These are phyloP conservation scores for Trichoderma atrobrunneum DNA, from an alignment of 2,329 filamentous ascomycete genomes.

Conservation along the genomic window DNA sequence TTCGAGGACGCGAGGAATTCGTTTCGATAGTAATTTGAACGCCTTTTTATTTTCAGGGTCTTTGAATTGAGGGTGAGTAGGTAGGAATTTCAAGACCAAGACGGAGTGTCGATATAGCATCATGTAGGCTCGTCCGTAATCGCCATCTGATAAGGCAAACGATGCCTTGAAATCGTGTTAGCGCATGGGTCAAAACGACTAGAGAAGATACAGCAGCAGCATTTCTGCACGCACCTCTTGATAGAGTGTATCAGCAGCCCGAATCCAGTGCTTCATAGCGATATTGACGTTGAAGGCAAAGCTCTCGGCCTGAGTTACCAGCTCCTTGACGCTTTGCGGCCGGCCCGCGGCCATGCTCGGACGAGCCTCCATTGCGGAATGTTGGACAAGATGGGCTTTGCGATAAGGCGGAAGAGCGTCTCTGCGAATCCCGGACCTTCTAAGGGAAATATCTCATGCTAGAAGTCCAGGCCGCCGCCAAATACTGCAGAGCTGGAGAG, in stretches of 20 bases:
- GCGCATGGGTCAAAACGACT: not conserved
- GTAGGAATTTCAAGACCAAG: conserved; percentile 74
- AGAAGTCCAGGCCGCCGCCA: conserved; percentile 6
- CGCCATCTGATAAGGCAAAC: conserved; percentile 81
- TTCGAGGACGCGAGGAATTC: conserved; percentile 58
- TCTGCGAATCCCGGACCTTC: conserved; percentile 11
- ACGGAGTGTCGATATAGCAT: conserved; percentile 86
- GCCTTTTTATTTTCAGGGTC: conserved; percentile 62
- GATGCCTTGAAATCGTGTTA: conserved; percentile 57
- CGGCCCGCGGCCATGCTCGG: conserved; percentile 38
- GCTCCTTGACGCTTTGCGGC: conserved; percentile 71
- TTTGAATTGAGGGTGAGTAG: conserved; percentile 71
- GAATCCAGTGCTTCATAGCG: conserved; percentile 75
- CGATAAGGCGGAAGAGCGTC: conserved; percentile 4
- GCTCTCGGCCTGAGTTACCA: conserved; percentile 70
- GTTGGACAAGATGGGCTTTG: not conserved
- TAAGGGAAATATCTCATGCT: conserved; percentile 18
- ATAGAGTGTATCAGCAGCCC: conserved; percentile 73
- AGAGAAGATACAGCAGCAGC: not conserved
- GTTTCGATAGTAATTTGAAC: conserved; percentile 51
- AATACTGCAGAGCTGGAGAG: not conserved
- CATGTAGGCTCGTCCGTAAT: conserved; percentile 84
- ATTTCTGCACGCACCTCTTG: conserved; percentile 61
- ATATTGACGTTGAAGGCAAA: conserved; percentile 80
- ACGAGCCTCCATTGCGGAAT: conserved; percentile 29